Evolutionary conservation across 441 rosid species (phyloP), one percentile per base, ranked within the genome.

Genomic region (Bruguiera hainesii): DNA sequence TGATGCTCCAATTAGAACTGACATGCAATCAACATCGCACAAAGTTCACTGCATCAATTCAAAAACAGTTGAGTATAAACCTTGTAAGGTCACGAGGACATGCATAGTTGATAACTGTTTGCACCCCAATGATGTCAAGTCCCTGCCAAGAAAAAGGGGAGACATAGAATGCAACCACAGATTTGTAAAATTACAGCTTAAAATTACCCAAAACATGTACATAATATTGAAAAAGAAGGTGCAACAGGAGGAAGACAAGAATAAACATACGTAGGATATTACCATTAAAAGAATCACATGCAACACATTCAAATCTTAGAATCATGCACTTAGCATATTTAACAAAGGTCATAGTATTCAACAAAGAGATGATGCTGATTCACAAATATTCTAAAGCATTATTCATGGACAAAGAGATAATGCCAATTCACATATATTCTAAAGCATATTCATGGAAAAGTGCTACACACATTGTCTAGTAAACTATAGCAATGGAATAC

Each of bases 11-110:
- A 10, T 20, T 6, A 25, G 13, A 58, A 52, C 15, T 62, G 39
- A 42, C 18, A 63, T 13, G 48, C 46, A 52, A 50, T 16, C 66
- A 63, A 58, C 51, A 67, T 56, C 51, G 18, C 48, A 39, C 16
- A 39, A 39, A 39, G 48, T 39, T 39, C 48, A 39, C 18, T 11
- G 18, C 48, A 10, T 11, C 2, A 3, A 39, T 11, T 10, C 67
- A 52, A 26, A 61, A 61, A 21, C 18, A 51, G 25, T 51, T 63
- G 23, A 46, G 26, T 9, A 35, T 30, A 51, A 77, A 90, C 99
- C 96, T 90, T 61, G 93, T 90, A 66, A 96, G 85, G 78, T 95
- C 99, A 71, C 96, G 92, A 59, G 99, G 99, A 77, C 99, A 96
- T 59, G 98, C 93, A 80, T 83, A 93, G 73, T 93, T 96, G 72